Evolutionary conservation across 2,329 filamentous ascomycete genomes (phyloP), one percentile per base, ranked within the genome.

Genomic region (Zasmidium cellare): DNA sequence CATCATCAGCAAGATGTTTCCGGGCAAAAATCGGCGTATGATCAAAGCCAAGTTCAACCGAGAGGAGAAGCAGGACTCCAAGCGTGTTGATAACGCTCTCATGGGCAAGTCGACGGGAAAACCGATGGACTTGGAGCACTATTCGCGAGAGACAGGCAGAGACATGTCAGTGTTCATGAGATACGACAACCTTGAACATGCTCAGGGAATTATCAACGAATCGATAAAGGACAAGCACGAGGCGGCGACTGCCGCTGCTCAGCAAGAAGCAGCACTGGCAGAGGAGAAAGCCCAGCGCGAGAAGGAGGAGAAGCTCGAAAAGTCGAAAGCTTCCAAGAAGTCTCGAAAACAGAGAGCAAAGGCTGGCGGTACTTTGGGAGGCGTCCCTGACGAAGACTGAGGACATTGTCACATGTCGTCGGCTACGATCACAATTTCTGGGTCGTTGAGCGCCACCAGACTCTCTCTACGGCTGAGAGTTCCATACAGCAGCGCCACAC

Each of bases 41-140:
- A 82, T 94, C 75, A 93, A 93, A 76, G 82, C 88, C 63, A 94
- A 94, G 72, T 94, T 91, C 76, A 89, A 87, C 67, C 86, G 87
- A 60, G 91, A 94, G 74, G 90, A 94, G 75, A 81, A 84, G 31
- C 78, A 84, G 53, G 82, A 87, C 62, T 86, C 88, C 0, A 75
- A 77, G 2, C 82, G 84, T 61, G 81, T 96, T 65, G 85, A 85
- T 60, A 80, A 80, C 35, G 85, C 85, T 3, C 77, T 94, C 56
- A 82, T 74, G 46, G 76, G 74, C 18, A 66, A 70, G 19, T 71
- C 73, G 18, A 69, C 73, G 9, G 25, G 6, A 41, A 72, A 74
- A 3, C 66, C 68, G n/a, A 72, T 74, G 71, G 70, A 75, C 52
- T 74, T 79, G 60, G 69, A 75, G 25, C 64, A 68, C 9, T 80